phyloP scores from a whole-genome alignment of 352 stramenopile genomes.

The Globisporangium takayamanum region DNA sequence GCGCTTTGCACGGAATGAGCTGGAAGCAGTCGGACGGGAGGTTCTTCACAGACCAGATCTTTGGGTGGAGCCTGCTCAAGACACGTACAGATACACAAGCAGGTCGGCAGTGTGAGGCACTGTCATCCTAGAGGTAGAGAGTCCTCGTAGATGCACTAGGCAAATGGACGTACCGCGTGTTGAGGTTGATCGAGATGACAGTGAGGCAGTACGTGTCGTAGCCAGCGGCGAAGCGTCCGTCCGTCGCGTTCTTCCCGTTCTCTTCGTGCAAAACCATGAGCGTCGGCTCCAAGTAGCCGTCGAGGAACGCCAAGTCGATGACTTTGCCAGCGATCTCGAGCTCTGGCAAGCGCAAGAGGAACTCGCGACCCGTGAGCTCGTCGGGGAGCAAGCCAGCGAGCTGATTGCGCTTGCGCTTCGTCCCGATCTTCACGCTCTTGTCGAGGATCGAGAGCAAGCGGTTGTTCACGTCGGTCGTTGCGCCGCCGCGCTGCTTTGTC shows the following conservation, averaged over 20 bases:
- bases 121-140: no score
- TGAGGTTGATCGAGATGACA: constrained; percentile 85
- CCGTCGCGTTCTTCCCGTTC: constrained; percentile 68
- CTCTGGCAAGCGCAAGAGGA: constrained; percentile 64
- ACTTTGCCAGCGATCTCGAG: constrained; percentile 75
- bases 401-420: constrained; percentile 69
- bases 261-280: constrained; percentile 85
- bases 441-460: constrained; percentile 58
- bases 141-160: no score
- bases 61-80: constrained; percentile 49
- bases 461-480: constrained; percentile 59
- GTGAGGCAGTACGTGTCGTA: constrained; percentile 83
- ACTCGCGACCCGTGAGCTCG: constrained; percentile 67
- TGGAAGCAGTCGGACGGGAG: constrained; percentile 74
- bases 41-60: constrained; percentile 84
- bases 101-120: background rate
- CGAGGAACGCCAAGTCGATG: constrained; percentile 75
- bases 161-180: constrained; percentile 46
- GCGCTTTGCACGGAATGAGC: constrained; percentile 63
- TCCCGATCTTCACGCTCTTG: constrained; percentile 77
- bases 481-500: constrained; percentile 43
- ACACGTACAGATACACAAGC: background rate
- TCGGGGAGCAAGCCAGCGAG: constrained; percentile 61
- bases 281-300: constrained; percentile 82
- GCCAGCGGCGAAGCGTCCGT: constrained; percentile 53